Percentiles rank a stretch among this genome's conserved stretches.
Evolutionary conservation across 495 filamentous ascomycete species (phyloP).

Genomic region (Penicillium tannophilum): DNA sequence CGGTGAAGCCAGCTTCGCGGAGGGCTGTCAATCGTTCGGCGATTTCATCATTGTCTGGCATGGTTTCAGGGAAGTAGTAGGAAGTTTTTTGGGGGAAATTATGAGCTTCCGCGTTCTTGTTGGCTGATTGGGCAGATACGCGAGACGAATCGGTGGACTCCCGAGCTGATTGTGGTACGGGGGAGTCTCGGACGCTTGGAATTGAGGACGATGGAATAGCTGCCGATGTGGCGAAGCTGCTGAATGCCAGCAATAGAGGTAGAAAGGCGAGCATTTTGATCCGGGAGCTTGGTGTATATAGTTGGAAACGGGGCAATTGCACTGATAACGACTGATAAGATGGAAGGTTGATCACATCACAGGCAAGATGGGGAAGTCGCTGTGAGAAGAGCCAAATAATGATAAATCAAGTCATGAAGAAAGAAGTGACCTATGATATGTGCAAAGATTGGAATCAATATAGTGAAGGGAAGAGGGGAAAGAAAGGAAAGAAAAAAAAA

Average conservation of each 20-base stretch:
- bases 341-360: neutral
- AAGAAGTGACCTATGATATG: neutral
- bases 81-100: conserved; percentile 13
- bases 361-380: neutral
- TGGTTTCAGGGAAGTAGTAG: conserved; percentile 26
- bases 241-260: conserved; percentile 7
- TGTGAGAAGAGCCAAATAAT: neutral
- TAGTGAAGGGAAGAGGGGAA: neutral
- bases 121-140: conserved; percentile 3
- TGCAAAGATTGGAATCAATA: neutral
- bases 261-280: conserved; percentile 13
- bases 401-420: neutral
- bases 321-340: conserved; percentile 12
- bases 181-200: neutral
- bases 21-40: conserved; percentile 10
- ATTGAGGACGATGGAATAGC: conserved; percentile 9
- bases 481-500: neutral
- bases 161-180: neutral
- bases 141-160: conserved; percentile 9
- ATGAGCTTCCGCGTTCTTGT: neutral
- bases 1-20: conserved; percentile 20
- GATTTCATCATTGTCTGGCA: conserved; percentile 21
- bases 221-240: conserved; percentile 11
- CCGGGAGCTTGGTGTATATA: neutral
- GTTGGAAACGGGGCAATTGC: neutral